phyloP scores from a whole-genome alignment of 331 rosid species.

The Quercus lobata region DNA sequence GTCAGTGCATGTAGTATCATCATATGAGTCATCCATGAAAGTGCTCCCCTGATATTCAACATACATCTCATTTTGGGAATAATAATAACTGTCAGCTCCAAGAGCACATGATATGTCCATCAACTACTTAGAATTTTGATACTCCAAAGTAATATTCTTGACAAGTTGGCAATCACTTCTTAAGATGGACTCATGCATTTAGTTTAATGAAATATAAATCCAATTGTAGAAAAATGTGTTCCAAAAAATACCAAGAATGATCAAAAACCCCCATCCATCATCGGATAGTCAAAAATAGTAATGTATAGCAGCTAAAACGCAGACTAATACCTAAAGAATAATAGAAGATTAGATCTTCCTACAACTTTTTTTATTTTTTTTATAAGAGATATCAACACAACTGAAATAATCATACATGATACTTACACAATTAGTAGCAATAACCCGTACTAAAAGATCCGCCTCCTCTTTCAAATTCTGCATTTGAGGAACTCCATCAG shows the following conservation, averaged over 20 bases:
- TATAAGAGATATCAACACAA: not conserved
- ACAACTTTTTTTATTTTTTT: no score
- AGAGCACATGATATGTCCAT: not conserved
- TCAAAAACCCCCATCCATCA: not conserved
- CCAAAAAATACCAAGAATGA: not conserved
- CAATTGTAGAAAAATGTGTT: slow-evolving; percentile 3
- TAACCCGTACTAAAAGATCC: slow-evolving; percentile 49
- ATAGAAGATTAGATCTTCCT: no score
- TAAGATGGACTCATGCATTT: not conserved
- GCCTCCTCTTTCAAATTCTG: slow-evolving; percentile 79
- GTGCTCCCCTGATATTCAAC: slow-evolving; percentile 30
- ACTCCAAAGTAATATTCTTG: not conserved
- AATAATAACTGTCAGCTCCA: not conserved
- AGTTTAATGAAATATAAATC: not conserved
- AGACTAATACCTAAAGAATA: not conserved
- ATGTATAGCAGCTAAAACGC: not conserved
- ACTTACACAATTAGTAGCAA: slow-evolving; percentile 59
- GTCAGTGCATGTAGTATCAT: slow-evolving; percentile 31
- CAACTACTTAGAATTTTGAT: not conserved
- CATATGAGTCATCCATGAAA: slow-evolving; percentile 27
- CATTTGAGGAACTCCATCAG: slow-evolving; percentile 67
- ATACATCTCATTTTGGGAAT: not conserved
- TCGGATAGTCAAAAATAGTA: not conserved
- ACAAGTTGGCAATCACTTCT: not conserved
- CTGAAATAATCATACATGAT: not conserved